phyloP scores from a whole-genome alignment of 306 rosid genomes.

The Trichosanthes cucumerina region DNA sequence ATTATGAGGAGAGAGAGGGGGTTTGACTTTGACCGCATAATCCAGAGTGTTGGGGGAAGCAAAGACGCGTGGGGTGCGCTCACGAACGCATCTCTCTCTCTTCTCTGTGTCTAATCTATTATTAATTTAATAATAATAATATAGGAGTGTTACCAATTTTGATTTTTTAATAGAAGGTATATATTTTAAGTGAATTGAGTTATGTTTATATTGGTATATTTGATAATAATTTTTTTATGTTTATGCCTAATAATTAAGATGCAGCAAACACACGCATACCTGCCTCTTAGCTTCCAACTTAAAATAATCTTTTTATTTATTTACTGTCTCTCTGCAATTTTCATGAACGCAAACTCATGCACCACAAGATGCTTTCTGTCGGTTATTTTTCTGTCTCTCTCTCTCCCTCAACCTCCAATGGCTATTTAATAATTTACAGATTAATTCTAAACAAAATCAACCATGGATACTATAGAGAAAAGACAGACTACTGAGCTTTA shows the following conservation, averaged over 20 bases:
- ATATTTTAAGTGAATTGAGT: no score
- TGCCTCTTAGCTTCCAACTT: not conserved
- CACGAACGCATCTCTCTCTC: slow-evolving; percentile 19
- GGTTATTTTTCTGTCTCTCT: slow-evolving; percentile 7
- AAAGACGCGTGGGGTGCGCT: slow-evolving; percentile 39
- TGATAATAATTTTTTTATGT: no score
- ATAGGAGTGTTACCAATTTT: no score
- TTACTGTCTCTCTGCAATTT: not conserved
- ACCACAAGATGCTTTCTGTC: slow-evolving; percentile 77
- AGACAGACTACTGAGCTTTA: no score
- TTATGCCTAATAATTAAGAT: no score
- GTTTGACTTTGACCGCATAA: slow-evolving; percentile 30
- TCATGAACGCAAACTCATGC: slow-evolving; percentile 33
- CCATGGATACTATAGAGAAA: not conserved
- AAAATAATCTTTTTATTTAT: not conserved
- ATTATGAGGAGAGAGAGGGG: not conserved
- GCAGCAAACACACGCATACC: no score
- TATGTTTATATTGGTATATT: no score
- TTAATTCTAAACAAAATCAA: not conserved
- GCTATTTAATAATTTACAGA: not conserved
- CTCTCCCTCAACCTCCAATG: slow-evolving; percentile 11
- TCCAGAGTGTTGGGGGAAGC: slow-evolving; percentile 25
- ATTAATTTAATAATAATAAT: no score
- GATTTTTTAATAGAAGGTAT: no score
- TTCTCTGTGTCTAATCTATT: not conserved